Evolutionary conservation across 768 basidiomycete species (phyloP), one percentile per base, ranked within the genome.

Genomic region (Chiua virens): DNA sequence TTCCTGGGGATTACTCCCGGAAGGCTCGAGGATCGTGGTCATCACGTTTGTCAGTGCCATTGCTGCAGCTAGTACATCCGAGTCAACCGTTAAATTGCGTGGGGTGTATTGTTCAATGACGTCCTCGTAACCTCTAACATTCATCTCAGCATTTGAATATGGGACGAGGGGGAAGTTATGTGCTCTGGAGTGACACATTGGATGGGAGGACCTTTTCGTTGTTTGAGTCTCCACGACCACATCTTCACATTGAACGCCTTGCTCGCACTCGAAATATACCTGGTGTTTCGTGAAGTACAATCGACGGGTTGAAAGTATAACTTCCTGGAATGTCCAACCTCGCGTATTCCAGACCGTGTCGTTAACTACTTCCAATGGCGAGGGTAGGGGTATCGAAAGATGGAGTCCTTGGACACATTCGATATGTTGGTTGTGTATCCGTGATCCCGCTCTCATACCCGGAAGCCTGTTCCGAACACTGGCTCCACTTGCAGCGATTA

Each of bases 251-350:
- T 57, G 63, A 4, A 53, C 9, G 14, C 65, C 64, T 30, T 27
- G 18, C n/a, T 5, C 25, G 36, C 63, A 65, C n/a, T 57, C 50
- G 39, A 60, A 64, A 30, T 63, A 62, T 3, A 64, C 11, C 18
- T 64, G 58, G 15, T 65, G 34, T 15, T 53, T 35, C 10, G 63
- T 63, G 43, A 62, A 57, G 38, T 45, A 60, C 17, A 63, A 22
- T 1, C 64, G 58, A 3, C 63, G 64, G 15, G 52, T 55, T 11
- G 63, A 64, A 15, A 65, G 55, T 3, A 57, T 3, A 0, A 27
- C 28, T 17, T 64, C 63, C 32, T 65, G 63, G 27, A 53, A 63
- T 4, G 64, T 64, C 63, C 63, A 64, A 5, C 58, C 63, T 14
- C 63, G 53, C 17, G 48, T 57, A 11, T 49, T 18, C 63, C 64